Conservation (phyloP, 768 basidiomycete species). For the Lenzites betulinus region DNA sequence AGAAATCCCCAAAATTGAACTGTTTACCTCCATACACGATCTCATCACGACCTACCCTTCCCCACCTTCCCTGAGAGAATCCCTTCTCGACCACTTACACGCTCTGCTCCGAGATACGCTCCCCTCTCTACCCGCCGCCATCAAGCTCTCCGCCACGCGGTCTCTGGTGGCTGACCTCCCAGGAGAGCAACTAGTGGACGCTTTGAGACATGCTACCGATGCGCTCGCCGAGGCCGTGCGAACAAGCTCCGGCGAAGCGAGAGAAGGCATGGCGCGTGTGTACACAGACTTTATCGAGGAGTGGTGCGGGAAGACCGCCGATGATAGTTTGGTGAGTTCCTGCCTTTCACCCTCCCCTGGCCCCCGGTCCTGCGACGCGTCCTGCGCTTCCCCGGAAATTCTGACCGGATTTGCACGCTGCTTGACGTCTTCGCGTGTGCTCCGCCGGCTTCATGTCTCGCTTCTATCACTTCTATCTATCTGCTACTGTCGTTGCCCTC, state of each 20-base stretch:
- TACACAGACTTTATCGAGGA: conserved; percentile 49
- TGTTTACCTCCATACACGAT: conserved; percentile 45
- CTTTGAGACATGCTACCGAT: conserved; percentile 49
- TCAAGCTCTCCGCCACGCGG: conserved; percentile 43
- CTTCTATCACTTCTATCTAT: conserved; percentile 6
- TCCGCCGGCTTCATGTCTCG: conserved; percentile 36
- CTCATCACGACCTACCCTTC: conserved; percentile 48
- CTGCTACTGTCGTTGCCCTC: not conserved
- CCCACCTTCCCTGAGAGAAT: conserved; percentile 38
- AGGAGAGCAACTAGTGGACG: conserved; percentile 57
- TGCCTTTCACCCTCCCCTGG: not conserved
- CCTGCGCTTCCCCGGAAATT: conserved; percentile 37
- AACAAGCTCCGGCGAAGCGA: conserved; percentile 19
- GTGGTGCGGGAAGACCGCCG: conserved; percentile 43
- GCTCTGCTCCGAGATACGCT: conserved; percentile 39
- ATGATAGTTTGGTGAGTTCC: conserved; percentile 33
- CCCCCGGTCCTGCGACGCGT: not conserved
- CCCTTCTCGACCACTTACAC: conserved; percentile 48
- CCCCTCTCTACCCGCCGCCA: conserved; percentile 40
- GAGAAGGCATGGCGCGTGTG: conserved; percentile 36
- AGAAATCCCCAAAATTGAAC: conserved; percentile 44
- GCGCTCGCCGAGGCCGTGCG: conserved; percentile 44
- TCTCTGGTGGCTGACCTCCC: conserved; percentile 36
- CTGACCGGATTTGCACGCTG: conserved; percentile 30
- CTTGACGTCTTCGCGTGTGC: conserved; percentile 44